These are phyloP conservation scores for Neurospora terricola DNA, from an alignment of 495 filamentous ascomycete genomes.

Conservation along the genomic window DNA sequence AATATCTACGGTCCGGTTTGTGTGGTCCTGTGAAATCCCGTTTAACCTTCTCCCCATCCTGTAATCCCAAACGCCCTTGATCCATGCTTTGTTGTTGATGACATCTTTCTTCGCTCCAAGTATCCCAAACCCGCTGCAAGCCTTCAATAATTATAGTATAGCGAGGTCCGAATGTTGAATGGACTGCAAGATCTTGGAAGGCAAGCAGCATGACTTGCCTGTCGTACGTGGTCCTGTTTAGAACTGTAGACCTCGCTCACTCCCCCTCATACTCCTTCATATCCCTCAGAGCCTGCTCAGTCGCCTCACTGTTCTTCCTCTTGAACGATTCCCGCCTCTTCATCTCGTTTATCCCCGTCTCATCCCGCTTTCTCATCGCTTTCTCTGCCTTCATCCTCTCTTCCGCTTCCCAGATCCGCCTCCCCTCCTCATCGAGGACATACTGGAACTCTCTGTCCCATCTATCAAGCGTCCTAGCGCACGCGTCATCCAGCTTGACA, in stretches of 20 bases:
- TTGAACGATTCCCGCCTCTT: not conserved
- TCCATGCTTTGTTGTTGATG: not conserved
- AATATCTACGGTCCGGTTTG: not conserved
- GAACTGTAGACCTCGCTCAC: not conserved
- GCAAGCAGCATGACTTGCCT: not conserved
- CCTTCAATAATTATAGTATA: not conserved
- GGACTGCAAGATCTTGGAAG: not conserved
- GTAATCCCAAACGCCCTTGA: not conserved
- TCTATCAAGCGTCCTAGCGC: not conserved
- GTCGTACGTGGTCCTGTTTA: not conserved
- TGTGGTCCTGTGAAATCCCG: not conserved
- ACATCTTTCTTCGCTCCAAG: not conserved
- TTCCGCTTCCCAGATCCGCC: not conserved
- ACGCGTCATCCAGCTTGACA: not conserved
- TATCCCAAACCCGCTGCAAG: not conserved
- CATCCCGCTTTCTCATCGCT: not conserved
- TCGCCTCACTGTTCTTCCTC: not conserved
- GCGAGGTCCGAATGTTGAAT: not conserved
- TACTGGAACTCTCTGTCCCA: not conserved
- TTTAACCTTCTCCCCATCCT: not conserved
- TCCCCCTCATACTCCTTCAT: not conserved
- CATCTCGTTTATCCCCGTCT: not conserved
- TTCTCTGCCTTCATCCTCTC: not conserved
- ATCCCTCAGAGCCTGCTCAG: not conserved
- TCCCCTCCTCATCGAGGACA: not conserved